Conservation (phyloP, 192 early-diverging fungal species). For the Umbelopsis ramanniana region DNA sequence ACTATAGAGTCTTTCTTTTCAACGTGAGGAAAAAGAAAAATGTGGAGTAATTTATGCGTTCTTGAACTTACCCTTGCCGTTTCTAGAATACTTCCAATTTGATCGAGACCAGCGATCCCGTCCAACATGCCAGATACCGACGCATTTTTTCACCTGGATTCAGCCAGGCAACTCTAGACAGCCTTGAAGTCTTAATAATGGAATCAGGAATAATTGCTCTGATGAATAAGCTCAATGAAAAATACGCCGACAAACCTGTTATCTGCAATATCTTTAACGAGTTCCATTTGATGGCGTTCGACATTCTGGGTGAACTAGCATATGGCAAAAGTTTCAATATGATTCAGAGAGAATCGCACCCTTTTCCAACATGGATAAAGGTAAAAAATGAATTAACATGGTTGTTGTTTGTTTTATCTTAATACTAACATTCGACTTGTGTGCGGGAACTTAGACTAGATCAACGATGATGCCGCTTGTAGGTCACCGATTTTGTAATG, state of each 20-base stretch:
- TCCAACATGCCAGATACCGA: background rate
- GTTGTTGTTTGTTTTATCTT: background rate
- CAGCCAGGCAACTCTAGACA: background rate
- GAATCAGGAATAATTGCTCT: conserved; percentile 5
- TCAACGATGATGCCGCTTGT: background rate
- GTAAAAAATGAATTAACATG: background rate
- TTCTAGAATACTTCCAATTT: background rate
- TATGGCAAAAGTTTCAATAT: conserved; percentile 19
- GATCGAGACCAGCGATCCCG: background rate
- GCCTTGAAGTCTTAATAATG: background rate
- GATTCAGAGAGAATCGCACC: background rate
- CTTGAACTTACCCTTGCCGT: background rate
- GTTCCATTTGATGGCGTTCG: conserved; percentile 5
- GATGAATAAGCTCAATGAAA: background rate
- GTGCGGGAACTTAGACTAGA: background rate
- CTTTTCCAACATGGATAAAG: conserved; percentile 15
- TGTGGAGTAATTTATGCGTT: background rate
- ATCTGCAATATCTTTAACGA: background rate
- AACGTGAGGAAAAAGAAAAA: background rate
- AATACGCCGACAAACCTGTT: background rate
- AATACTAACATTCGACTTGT: background rate
- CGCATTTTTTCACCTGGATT: conserved; percentile 7
- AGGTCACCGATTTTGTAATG: background rate
- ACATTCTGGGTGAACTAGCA: conserved; percentile 16
- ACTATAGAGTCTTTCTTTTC: background rate